Percentiles rank a stretch among this genome's conserved stretches.
phyloP scores from a whole-genome alignment of 1,139 yeast species.

The Pneumocystis carinii region DNA sequence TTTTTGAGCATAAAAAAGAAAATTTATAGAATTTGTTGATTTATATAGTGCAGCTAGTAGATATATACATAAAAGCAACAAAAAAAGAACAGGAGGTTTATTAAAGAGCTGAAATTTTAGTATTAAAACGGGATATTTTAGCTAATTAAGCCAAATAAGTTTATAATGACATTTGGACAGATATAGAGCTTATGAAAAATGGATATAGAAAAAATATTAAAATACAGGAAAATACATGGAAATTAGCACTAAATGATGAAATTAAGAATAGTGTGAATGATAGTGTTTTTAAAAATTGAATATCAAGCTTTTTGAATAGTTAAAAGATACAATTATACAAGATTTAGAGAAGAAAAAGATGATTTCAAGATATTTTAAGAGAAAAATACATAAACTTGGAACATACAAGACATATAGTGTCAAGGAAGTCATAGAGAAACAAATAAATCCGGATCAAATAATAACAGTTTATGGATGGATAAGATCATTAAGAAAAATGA shows the following conservation, averaged over 20 bases:
- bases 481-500: constrained; percentile 52
- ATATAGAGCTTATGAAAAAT: background rate
- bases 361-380: background rate
- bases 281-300: background rate
- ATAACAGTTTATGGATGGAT: constrained; percentile 46
- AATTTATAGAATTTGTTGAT: too few species aligned
- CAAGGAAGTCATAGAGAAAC: background rate
- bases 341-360: background rate
- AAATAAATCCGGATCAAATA: background rate
- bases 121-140: too few species aligned
- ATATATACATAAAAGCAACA: too few species aligned
- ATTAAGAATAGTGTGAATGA: background rate
- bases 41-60: too few species aligned
- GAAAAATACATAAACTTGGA: background rate
- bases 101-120: too few species aligned
- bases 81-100: too few species aligned
- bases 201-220: too few species aligned
- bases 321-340: background rate
- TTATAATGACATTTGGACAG: too few species aligned
- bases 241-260: too few species aligned
- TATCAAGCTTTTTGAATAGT: background rate
- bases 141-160: too few species aligned
- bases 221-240: background rate
- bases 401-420: background rate
- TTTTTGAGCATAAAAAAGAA: too few species aligned